phyloP scores from a whole-genome alignment of 108 stramenopile genomes.

The Heterococcus sp. region DNA sequence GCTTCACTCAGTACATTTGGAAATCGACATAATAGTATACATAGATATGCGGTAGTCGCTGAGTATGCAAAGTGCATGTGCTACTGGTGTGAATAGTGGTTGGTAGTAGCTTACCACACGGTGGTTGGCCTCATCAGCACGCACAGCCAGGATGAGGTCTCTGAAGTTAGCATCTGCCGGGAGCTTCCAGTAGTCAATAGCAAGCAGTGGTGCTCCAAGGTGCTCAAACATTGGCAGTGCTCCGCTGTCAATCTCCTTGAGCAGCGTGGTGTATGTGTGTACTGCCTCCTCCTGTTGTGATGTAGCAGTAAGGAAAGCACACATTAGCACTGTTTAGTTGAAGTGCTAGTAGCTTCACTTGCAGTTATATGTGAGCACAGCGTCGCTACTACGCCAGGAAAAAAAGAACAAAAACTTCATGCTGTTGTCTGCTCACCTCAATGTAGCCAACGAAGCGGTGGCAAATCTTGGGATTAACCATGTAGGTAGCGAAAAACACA shows the following conservation, averaged over 20 bases:
- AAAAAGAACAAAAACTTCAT: too few relatives aligned
- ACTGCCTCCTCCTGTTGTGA: constrained; percentile 21
- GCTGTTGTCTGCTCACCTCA: constrained; percentile 92
- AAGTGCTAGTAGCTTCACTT: too few relatives aligned
- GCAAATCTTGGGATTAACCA: constrained; percentile 78
- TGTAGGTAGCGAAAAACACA: constrained; percentile 75
- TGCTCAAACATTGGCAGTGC: constrained; percentile 69
- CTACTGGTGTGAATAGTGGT: background rate
- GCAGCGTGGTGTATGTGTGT: constrained; percentile 51
- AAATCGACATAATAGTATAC: background rate
- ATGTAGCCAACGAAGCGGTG: constrained; percentile 96
- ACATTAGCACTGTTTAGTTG: too few relatives aligned
- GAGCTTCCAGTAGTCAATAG: constrained; percentile 67
- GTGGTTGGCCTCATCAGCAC: constrained; percentile 89
- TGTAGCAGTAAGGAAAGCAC: background rate
- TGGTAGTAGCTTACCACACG: constrained; percentile 79
- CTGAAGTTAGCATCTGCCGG: constrained; percentile 78
- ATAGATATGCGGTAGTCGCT: background rate
- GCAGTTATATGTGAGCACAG: too few relatives aligned
- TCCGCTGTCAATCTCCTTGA: constrained; percentile 69
- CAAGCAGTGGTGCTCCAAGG: constrained; percentile 59
- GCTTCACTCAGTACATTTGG: background rate
- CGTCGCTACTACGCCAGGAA: too few relatives aligned
- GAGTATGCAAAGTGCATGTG: background rate
- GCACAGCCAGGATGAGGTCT: constrained; percentile 82